Conservation (phyloP, 2,329 filamentous ascomycete genomes). For the Cladosporium sphaerospermum region DNA sequence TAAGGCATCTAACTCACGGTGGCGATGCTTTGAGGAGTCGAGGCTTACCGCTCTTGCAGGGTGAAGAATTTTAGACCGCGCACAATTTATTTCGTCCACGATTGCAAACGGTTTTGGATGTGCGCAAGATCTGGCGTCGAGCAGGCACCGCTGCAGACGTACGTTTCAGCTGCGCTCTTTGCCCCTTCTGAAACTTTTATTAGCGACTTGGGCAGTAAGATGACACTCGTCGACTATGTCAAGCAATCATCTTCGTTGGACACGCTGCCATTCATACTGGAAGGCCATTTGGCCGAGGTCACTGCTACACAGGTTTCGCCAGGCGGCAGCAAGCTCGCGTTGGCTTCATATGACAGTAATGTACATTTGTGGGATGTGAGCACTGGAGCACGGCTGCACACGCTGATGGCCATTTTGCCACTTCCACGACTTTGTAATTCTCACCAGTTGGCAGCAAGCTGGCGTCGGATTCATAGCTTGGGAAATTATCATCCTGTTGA, state of each 20-base stretch:
- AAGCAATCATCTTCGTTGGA: neutral
- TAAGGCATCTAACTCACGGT: neutral
- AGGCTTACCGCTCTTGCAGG: neutral
- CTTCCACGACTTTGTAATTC: neutral
- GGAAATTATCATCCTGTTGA: too few species aligned
- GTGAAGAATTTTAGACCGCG: neutral
- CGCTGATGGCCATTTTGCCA: neutral
- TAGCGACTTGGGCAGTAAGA: neutral
- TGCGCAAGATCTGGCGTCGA: neutral
- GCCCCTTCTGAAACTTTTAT: neutral
- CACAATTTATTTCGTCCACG: neutral
- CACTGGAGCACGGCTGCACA: neutral
- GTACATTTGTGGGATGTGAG: constrained; percentile 4
- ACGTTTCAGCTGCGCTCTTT: neutral
- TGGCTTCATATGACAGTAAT: constrained; percentile 1
- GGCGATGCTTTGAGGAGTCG: neutral
- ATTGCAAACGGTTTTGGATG: neutral
- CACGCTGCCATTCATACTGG: neutral
- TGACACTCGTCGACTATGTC: neutral
- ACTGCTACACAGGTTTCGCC: constrained; percentile 8
- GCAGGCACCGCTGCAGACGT: neutral
- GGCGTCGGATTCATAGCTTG: neutral
- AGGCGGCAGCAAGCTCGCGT: neutral
- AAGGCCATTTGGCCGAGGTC: constrained; percentile 4
- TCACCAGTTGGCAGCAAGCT: neutral